Evolutionary conservation across 805 yeast genomes (phyloP).

Genomic region (Teunomyces gatunensis): DNA sequence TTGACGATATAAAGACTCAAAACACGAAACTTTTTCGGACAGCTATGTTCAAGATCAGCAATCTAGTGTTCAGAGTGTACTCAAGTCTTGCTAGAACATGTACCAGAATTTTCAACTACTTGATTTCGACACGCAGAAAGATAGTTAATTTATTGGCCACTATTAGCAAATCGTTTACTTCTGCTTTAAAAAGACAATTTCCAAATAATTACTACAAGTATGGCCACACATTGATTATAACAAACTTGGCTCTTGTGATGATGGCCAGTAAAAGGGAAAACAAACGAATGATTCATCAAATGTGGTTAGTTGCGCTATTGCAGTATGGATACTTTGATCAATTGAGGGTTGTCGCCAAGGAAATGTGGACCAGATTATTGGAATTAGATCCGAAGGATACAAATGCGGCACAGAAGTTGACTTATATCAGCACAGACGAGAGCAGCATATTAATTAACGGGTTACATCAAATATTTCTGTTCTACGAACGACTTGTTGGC

Average conservation of each 20-base stretch:
- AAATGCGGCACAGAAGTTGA: slow-evolving; percentile 25
- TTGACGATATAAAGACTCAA: background rate
- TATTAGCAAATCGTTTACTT: slow-evolving; percentile 25
- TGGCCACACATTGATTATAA: slow-evolving; percentile 32
- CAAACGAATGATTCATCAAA: slow-evolving; percentile 29
- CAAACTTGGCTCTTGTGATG: slow-evolving; percentile 32
- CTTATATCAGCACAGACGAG: slow-evolving; percentile 34
- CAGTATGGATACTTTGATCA: slow-evolving; percentile 47
- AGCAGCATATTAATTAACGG: slow-evolving; percentile 40
- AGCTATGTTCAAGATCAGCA: background rate
- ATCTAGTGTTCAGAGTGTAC: background rate
- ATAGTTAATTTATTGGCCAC: slow-evolving; percentile 37
- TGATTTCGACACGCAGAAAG: slow-evolving; percentile 27
- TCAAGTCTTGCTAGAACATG: background rate
- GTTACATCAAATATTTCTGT: slow-evolving; percentile 40
- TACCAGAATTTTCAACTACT: slow-evolving; percentile 7
- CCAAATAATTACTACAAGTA: slow-evolving; percentile 15
- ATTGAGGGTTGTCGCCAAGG: slow-evolving; percentile 23
- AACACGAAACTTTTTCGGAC: background rate
- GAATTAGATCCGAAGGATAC: slow-evolving; percentile 11
- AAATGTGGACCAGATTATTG: slow-evolving; percentile 22
- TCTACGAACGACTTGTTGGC: slow-evolving; percentile 46
- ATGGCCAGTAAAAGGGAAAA: slow-evolving; percentile 25
- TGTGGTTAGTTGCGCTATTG: slow-evolving; percentile 47
- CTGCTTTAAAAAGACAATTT: slow-evolving; percentile 20